These are phyloP conservation scores for Kwoniella dejecticola DNA, from an alignment of 768 basidiomycete species.

Conservation along the genomic window DNA sequence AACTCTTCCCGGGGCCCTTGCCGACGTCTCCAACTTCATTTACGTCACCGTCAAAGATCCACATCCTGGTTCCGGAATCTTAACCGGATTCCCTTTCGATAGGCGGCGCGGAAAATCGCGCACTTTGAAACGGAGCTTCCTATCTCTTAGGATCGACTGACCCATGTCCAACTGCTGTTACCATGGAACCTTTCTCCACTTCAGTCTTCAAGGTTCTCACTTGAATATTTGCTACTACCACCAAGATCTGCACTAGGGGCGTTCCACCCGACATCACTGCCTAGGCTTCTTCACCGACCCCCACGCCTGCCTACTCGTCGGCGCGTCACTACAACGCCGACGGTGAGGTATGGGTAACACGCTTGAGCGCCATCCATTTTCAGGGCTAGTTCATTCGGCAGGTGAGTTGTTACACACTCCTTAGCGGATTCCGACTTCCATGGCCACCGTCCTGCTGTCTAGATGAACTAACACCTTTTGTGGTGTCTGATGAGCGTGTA, in stretches of 20 bases:
- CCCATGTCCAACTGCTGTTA: constrained; percentile 85
- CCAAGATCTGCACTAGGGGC: constrained; percentile 84
- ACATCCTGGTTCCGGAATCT: constrained; percentile 76
- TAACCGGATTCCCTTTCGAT: constrained; percentile 78
- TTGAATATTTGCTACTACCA: constrained; percentile 88
- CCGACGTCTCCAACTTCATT: constrained; percentile 66
- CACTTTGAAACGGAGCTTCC: constrained; percentile 73
- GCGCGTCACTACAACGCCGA: constrained; percentile 67
- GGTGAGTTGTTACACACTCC: constrained; percentile 87
- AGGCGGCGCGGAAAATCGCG: constrained; percentile 66
- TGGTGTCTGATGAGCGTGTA: constrained; percentile 82
- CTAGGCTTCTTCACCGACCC: constrained; percentile 77
- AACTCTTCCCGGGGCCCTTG: constrained; percentile 75
- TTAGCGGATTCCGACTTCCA: constrained; percentile 83
- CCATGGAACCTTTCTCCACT: constrained; percentile 86
- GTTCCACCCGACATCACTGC: constrained; percentile 73
- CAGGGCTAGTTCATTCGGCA: constrained; percentile 88
- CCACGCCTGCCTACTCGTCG: constrained; percentile 65
- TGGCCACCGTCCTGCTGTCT: constrained; percentile 87
- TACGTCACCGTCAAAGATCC: constrained; percentile 64
- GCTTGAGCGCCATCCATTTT: constrained; percentile 89
- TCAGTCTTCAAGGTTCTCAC: constrained; percentile 83
- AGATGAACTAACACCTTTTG: constrained; percentile 83
- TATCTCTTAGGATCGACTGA: constrained; percentile 81
- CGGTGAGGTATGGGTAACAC: constrained; percentile 81